Evolutionary conservation across 2,329 filamentous ascomycete species (phyloP), one percentile per base, ranked within the genome.

Genomic region (Dissoconium aciculare): DNA sequence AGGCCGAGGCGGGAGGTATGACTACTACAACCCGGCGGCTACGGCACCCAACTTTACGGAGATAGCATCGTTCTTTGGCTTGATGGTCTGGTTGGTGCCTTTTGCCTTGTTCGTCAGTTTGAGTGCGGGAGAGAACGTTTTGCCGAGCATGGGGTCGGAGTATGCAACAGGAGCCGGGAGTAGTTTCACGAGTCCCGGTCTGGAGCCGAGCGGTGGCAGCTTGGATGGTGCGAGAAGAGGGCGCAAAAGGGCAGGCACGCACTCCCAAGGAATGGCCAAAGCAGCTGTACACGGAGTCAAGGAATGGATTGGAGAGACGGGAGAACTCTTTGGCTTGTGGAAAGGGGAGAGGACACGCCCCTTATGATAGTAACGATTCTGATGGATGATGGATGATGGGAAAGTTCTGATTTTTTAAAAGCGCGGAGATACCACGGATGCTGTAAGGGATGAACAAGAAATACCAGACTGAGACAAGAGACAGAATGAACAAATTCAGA

Each of bases 11-110:
- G 81, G 41, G 17, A 30, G 39, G 23, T 54, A 48, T 37, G 46
- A 46, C 30, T 53, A 49, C 30, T 50, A 54, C 33, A 44, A 49
- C 13, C 42, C 41, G 14, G 62, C 60, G 3, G 8, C 19, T 8
- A 50, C 60, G 8, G 65, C 83, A 26, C 89, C 89, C 0, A 77
- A 71, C 21, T 98, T 98, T 54, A 85, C 82, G 11, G 83, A 95
- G 60, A 89, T 95, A 26, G 84, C 89, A 0, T 87, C 82, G 0
- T 98, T 89, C 58, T 98, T 98, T 51, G 89, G 89, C 0, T 64
- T 98, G 2, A 93, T 85, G 47, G 85, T 98, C 0, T 98, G 89
- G 89, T 67, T 98, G 1, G 81, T 95, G 1, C 89, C 89, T 0
- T 98, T 98, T 52, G 75, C 85, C 11, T 66, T 98, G 10, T 98